A percentile compares a stretch with the other conserved stretches of the same genome.
These are phyloP conservation scores for Stephania cephalantha DNA, from an alignment of 164 flowering plant genomes.

Conservation along the genomic window DNA sequence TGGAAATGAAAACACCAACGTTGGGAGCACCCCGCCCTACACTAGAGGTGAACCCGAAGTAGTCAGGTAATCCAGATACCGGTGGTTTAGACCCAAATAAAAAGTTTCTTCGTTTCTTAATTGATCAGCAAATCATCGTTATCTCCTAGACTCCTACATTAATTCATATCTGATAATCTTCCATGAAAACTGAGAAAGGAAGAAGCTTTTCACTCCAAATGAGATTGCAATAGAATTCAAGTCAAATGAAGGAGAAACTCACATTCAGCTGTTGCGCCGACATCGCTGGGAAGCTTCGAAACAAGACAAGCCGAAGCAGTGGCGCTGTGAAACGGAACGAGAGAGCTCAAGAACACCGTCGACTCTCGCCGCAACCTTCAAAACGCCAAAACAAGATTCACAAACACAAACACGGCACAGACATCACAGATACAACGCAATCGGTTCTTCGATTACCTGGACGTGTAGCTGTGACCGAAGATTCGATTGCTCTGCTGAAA, in stretches of 20 bases:
- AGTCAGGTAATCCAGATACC: too few species aligned
- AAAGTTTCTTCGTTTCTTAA: too few species aligned
- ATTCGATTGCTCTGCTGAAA: constrained; percentile 20
- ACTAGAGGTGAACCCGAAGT: too few species aligned
- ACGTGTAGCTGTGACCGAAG: constrained; percentile 1
- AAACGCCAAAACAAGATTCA: background rate
- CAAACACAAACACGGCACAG: background rate
- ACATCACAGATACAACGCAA: background rate
- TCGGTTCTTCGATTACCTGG: constrained; percentile 2
- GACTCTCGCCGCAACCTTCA: constrained; percentile 36
- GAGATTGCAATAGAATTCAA: too few species aligned
- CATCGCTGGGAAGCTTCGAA: constrained; percentile 36
- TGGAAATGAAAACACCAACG: too few species aligned
- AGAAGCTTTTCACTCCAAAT: too few species aligned
- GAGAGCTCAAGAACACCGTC: constrained; percentile 25
- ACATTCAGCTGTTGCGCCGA: constrained; percentile 27
- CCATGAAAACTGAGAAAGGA: too few species aligned
- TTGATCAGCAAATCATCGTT: too few species aligned
- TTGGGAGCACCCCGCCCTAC: too few species aligned
- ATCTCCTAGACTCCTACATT: too few species aligned
- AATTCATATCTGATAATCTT: too few species aligned
- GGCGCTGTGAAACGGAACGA: constrained; percentile 34
- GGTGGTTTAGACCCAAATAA: too few species aligned
- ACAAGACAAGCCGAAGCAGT: constrained; percentile 45
- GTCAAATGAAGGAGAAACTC: background rate